Base-by-base conservation (phyloP, 495 filamentous ascomycete species). In the Penicillium coffeae region DNA sequence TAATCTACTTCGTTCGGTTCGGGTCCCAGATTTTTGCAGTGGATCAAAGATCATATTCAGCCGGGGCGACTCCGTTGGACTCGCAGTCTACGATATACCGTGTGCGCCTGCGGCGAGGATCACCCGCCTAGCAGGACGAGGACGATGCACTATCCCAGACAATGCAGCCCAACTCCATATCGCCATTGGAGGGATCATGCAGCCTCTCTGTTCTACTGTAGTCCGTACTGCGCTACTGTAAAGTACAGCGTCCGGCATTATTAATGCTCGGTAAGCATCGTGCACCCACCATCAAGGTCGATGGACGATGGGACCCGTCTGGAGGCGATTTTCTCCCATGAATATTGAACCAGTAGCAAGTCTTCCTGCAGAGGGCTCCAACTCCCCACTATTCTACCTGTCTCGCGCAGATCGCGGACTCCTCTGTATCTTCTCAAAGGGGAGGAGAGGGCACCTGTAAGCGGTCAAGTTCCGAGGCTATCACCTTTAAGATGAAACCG, bases 401-500 rank as follows among this genome's bases (percentile, higher is more conserved):
- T n/a, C n/a, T n/a, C n/a, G n/a, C n/a, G n/a, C n/a, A n/a, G n/a
- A n/a, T n/a, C n/a, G n/a, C n/a, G n/a, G n/a, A n/a, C n/a, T n/a
- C n/a, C n/a, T n/a, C n/a, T n/a, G n/a, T n/a, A n/a, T n/a, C n/a
- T n/a, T n/a, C n/a, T n/a, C n/a, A n/a, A n/a, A n/a, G n/a, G n/a
- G n/a, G n/a, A n/a, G n/a, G n/a, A n/a, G n/a, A n/a, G n/a, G n/a
- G n/a, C n/a, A n/a, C n/a, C n/a, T n/a, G n/a, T n/a, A n/a, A n/a
- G n/a, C 38, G 38, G 20, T 21, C 14, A 41, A 41, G 38, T 25
- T 41, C 38, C 38, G 38, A 40, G 38, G 38, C 22, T 14, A 3
- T 21, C 38, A 25, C 38, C 8, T 20, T 33, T 34, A 43, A 43
- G 41, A 32, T 43, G 41, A 43, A 43, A 43, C 41, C 41, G 41